Evolutionary conservation across 495 filamentous ascomycete species (phyloP).

Genomic region (Daldinia concentrica): DNA sequence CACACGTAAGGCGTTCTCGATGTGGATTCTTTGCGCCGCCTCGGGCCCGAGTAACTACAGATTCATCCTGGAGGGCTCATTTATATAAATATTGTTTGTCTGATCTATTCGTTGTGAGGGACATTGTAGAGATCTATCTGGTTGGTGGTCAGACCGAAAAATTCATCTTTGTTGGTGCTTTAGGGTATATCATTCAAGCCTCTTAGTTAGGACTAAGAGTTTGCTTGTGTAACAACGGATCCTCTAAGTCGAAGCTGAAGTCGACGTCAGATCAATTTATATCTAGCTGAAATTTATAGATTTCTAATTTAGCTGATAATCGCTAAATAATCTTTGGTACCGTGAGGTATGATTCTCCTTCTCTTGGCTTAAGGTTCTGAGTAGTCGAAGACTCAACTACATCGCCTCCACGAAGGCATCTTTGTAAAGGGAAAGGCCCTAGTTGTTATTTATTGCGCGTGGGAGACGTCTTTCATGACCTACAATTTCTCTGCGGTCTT

Average conservation of each 20-base stretch:
- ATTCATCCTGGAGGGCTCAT: too few species aligned
- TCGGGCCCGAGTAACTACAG: neutral
- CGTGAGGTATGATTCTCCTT: neutral
- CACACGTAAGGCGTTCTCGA: neutral
- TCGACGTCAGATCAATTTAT: neutral
- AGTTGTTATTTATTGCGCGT: neutral
- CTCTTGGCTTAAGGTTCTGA: neutral
- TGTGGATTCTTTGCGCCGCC: neutral
- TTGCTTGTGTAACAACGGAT: neutral
- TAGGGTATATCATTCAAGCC: neutral
- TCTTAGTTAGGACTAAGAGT: neutral
- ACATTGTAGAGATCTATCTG: neutral
- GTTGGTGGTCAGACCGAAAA: neutral
- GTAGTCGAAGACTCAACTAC: neutral
- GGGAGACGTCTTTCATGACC: neutral
- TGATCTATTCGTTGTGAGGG: neutral
- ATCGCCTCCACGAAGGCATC: neutral
- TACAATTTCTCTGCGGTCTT: neutral
- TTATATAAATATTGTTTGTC: neutral
- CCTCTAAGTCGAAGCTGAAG: neutral
- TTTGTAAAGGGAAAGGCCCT: neutral
- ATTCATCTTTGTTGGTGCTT: neutral
- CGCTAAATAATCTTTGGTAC: neutral
- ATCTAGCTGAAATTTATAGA: neutral
- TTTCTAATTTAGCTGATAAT: neutral